Evolutionary conservation across 73 alveolate genomes (phyloP).

Genomic region (Uronychia binucleata): DNA sequence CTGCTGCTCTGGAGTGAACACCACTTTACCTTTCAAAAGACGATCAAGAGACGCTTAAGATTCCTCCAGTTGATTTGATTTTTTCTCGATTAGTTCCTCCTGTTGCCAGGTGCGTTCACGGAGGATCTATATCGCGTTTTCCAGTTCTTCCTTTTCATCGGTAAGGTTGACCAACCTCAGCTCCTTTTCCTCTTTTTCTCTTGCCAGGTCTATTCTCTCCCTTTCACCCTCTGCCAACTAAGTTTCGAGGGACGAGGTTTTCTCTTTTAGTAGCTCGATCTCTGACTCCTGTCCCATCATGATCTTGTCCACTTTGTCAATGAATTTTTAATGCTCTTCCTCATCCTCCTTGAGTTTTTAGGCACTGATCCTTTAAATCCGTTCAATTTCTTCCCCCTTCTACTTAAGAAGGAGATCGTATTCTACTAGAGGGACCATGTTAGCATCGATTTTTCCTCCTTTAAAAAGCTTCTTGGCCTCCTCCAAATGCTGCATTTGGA

Average conservation of each 20-base stretch:
- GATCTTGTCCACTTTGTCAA: slow-evolving; percentile 36
- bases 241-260: slow-evolving; percentile 10
- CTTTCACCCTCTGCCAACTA: slow-evolving; percentile 15
- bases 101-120: too few species aligned
- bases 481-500: not conserved
- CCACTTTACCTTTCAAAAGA: too few species aligned
- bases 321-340: slow-evolving; percentile 17
- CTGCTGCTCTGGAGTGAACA: too few species aligned
- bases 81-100: too few species aligned
- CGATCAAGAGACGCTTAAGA: too few species aligned
- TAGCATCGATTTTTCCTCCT: not conserved
- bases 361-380: not conserved
- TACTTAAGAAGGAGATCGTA: not conserved
- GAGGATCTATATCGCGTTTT: not conserved
- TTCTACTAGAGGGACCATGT: not conserved
- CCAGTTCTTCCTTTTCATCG: slow-evolving; percentile 15
- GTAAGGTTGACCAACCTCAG: not conserved
- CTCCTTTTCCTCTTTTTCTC: slow-evolving; percentile 24
- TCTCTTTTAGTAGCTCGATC: slow-evolving; percentile 9
- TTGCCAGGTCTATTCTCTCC: slow-evolving; percentile 14
- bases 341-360: slow-evolving; percentile 20
- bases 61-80: too few species aligned
- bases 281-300: slow-evolving; percentile 28
- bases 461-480: not conserved
- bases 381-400: not conserved